Conservation (phyloP, 352 stramenopile genomes). For the Thalassiosira mediterranea region DNA sequence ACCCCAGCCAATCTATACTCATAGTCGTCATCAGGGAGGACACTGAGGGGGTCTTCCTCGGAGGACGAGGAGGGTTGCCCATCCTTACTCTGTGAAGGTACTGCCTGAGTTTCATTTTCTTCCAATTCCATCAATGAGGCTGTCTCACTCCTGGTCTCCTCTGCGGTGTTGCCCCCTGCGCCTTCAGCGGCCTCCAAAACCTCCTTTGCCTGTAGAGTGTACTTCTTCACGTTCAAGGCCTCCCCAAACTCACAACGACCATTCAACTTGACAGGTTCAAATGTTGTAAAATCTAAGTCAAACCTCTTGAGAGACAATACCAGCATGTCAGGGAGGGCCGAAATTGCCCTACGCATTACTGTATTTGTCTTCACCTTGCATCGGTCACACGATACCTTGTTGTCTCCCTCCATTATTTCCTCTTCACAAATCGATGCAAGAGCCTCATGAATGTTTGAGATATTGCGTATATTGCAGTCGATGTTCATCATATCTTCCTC, state of each 20-base stretch:
- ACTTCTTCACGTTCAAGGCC: conserved; percentile 97
- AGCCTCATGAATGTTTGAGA: conserved; percentile 96
- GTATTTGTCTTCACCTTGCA: conserved; percentile 98
- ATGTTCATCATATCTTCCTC: conserved; percentile 97
- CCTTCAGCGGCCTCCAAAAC: conserved; percentile 85
- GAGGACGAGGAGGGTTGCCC: neutral
- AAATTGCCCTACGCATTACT: conserved; percentile 93
- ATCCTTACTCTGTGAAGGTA: neutral
- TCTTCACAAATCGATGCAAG: conserved; percentile 96
- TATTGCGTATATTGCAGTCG: conserved; percentile 97
- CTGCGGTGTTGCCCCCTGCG: conserved; percentile 5
- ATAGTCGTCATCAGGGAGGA: conserved; percentile 89
- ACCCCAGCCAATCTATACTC: conserved; percentile 97
- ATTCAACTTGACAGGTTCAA: conserved; percentile 99
- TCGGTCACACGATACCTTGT: conserved; percentile 95
- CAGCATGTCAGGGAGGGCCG: conserved; percentile 93
- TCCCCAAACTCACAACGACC: conserved; percentile 97
- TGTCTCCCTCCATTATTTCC: conserved; percentile 99
- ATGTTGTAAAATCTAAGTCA: conserved; percentile 99
- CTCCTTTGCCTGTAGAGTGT: conserved; percentile 96
- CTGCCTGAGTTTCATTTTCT: conserved; percentile 32
- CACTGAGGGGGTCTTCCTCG: conserved; percentile 54
- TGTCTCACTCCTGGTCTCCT: conserved; percentile 43
- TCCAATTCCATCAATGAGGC: conserved; percentile 63
- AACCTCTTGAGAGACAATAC: conserved; percentile 99